These are phyloP conservation scores for Chrysanthemum seticuspe DNA, from an alignment of 129 eudicot genomes.

Conservation along the genomic window DNA sequence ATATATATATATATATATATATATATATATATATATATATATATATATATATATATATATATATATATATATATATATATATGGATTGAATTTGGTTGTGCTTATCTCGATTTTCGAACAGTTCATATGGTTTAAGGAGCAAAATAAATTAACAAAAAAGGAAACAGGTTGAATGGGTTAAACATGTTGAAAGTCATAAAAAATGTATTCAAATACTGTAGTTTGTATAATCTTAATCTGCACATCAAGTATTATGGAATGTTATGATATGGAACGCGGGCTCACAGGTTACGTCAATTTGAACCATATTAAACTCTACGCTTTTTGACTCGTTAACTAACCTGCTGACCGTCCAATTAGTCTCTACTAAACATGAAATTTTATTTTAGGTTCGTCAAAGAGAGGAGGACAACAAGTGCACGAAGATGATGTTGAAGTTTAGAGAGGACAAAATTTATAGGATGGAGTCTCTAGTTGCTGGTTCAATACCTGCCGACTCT, in stretches of 20 bases:
- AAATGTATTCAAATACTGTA: neutral
- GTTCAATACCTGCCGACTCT: slow-evolving; percentile 65
- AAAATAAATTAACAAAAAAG: neutral
- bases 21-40: too few species aligned
- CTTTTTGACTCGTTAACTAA: neutral
- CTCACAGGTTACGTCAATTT: too few species aligned
- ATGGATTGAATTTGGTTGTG: neutral
- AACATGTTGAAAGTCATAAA: neutral
- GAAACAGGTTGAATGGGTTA: neutral
- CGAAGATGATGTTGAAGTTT: slow-evolving; percentile 93
- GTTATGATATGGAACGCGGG: too few species aligned
- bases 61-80: too few species aligned
- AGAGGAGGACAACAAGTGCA: slow-evolving; percentile 87
- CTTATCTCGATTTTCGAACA: neutral
- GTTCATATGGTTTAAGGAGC: slow-evolving; percentile 4
- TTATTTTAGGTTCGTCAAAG: slow-evolving; percentile 77
- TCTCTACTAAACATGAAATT: neutral
- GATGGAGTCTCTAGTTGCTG: slow-evolving; percentile 74
- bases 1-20: too few species aligned
- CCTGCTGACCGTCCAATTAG: neutral
- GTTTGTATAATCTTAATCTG: neutral
- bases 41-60: too few species aligned
- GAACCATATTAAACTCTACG: neutral
- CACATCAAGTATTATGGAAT: neutral
- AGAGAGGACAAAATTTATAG: slow-evolving; percentile 89